Evolutionary conservation across 2,329 filamentous ascomycete genomes (phyloP).

Genomic region (Paecilomyces niveus): DNA sequence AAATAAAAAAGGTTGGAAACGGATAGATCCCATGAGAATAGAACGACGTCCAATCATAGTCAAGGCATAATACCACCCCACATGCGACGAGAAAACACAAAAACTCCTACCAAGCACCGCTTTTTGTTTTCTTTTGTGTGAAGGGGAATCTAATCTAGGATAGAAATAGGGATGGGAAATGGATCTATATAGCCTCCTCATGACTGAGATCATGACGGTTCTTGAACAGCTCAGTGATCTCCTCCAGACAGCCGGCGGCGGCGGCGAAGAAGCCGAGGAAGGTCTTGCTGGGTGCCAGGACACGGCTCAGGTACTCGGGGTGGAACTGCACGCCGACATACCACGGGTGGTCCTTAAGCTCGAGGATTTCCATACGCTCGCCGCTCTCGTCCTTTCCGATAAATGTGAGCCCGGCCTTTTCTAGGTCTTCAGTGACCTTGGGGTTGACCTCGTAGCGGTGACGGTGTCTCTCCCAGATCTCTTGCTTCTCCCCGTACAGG

Average conservation of each 20-base stretch:
- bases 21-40: not conserved
- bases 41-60: not conserved
- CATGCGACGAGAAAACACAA: not conserved
- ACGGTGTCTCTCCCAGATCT: slow-evolving; percentile 68
- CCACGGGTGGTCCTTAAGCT: slow-evolving; percentile 75
- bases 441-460: slow-evolving; percentile 92
- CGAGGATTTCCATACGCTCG: slow-evolving; percentile 74
- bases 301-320: slow-evolving; percentile 69
- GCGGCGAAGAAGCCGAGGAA: slow-evolving; percentile 84
- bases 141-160: not conserved
- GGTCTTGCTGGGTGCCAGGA: slow-evolving; percentile 65
- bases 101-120: not conserved
- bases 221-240: slow-evolving; percentile 22
- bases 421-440: slow-evolving; percentile 60
- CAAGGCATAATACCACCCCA: not conserved
- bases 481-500: slow-evolving; percentile 56
- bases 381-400: slow-evolving; percentile 73
- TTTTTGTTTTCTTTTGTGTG: not conserved
- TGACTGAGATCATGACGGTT: slow-evolving; percentile 14
- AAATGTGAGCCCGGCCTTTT: slow-evolving; percentile 64
- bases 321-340: slow-evolving; percentile 85
- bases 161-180: not conserved
- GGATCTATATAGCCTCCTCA: not conserved
- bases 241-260: slow-evolving; percentile 58
- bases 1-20: not conserved